Percentiles rank a stretch among this genome's conserved stretches.
Conservation (phyloP, 768 basidiomycete genomes). For the Amanita polypyramis region DNA sequence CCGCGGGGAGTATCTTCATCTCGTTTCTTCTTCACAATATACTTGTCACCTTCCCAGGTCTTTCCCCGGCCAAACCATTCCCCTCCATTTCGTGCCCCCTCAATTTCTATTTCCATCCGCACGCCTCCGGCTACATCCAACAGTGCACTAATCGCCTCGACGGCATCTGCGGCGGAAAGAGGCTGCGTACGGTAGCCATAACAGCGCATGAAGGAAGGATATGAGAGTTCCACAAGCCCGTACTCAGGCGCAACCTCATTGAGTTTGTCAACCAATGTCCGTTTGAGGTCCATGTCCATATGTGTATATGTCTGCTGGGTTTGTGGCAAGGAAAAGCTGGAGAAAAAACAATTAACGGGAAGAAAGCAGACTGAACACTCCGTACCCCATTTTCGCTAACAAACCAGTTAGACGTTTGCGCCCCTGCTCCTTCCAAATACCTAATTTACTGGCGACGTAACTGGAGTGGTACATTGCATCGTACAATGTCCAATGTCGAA, state of each 20-base stretch:
- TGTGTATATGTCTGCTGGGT: slow-evolving; percentile 90
- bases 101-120: slow-evolving; percentile 82
- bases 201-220: slow-evolving; percentile 88
- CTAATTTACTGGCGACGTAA: slow-evolving; percentile 90
- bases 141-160: slow-evolving; percentile 81
- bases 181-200: slow-evolving; percentile 86
- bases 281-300: slow-evolving; percentile 95
- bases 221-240: slow-evolving; percentile 85
- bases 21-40: slow-evolving; percentile 1
- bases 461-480: slow-evolving; percentile 98
- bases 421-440: slow-evolving; percentile 94
- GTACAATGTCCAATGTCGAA: slow-evolving; percentile 96
- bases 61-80: slow-evolving; percentile 91
- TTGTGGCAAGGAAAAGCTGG: slow-evolving; percentile 89
- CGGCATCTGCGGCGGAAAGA: slow-evolving; percentile 84
- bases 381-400: slow-evolving; percentile 97
- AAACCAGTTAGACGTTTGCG: slow-evolving; percentile 82
- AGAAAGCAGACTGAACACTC: slow-evolving; percentile 8
- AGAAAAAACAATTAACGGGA: background rate
- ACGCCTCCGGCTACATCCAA: slow-evolving; percentile 88
- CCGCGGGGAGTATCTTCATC: slow-evolving; percentile 8
- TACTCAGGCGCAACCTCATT: slow-evolving; percentile 90
- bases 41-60: slow-evolving; percentile 48
- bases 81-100: slow-evolving; percentile 82
- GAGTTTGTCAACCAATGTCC: slow-evolving; percentile 67